A percentile compares a stretch with the other conserved stretches of the same genome.
Evolutionary conservation across 176 grass and related monocot species (phyloP).

Genomic region (Alopecurus myosuroides): DNA sequence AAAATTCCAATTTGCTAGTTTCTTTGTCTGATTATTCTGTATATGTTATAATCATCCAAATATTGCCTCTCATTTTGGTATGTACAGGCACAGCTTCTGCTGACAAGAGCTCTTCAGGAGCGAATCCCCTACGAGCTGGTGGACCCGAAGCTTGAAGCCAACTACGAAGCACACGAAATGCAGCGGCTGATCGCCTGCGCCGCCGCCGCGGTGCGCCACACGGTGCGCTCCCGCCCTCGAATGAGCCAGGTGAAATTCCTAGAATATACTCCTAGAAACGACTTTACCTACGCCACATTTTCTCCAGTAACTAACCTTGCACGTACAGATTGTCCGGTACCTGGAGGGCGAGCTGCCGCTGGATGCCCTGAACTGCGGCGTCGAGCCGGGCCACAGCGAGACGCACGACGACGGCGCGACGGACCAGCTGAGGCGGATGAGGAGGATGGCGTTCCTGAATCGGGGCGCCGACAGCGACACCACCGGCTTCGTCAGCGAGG

Average conservation of each 20-base stretch:
- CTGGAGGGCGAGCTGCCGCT: constrained; percentile 79
- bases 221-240: constrained; percentile 49
- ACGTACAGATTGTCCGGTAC: constrained; percentile 55
- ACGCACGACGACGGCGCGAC: not conserved
- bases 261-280: not conserved
- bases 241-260: constrained; percentile 63
- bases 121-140: constrained; percentile 32
- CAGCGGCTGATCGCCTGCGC: constrained; percentile 61
- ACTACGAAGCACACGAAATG: constrained; percentile 61
- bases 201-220: constrained; percentile 56
- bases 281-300: not conserved
- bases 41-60: not conserved
- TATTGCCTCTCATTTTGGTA: not conserved
- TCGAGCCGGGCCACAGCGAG: constrained; percentile 54
- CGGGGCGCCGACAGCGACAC: not conserved
- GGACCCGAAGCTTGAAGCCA: constrained; percentile 30
- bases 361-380: constrained; percentile 61
- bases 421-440: constrained; percentile 32
- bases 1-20: not conserved
- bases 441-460: constrained; percentile 55
- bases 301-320: not conserved
- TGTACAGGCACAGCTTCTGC: constrained; percentile 56
- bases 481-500: constrained; percentile 39
- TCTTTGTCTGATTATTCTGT: not conserved
- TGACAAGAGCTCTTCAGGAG: constrained; percentile 33